A percentile compares a stretch with the other conserved stretches of the same genome.
Evolutionary conservation across 441 rosid species (phyloP).

Genomic region (Populus tomentosa): DNA sequence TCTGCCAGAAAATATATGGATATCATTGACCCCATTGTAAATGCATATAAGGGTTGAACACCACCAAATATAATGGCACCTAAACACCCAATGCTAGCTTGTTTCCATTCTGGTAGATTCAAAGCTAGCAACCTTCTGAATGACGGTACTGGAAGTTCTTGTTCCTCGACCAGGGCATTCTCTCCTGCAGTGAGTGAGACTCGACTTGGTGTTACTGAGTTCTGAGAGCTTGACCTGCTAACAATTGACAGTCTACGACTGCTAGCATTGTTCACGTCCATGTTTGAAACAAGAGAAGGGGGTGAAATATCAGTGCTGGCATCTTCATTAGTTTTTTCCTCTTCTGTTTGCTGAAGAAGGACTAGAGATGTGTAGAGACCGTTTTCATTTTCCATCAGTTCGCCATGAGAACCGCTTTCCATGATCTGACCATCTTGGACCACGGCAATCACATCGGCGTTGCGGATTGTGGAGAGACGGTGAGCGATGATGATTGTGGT

Average conservation of each 20-base stretch:
- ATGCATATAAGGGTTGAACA: constrained; percentile 59
- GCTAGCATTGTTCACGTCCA: constrained; percentile 33
- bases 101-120: constrained; percentile 81
- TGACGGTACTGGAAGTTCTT: constrained; percentile 34
- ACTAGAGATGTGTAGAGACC: constrained; percentile 55
- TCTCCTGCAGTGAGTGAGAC: neutral
- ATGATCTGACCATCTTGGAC: constrained; percentile 47
- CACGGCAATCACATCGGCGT: constrained; percentile 57
- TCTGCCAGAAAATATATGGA: constrained; percentile 55
- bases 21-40: constrained; percentile 58
- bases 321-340: constrained; percentile 16
- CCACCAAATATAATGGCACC: constrained; percentile 61
- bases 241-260: constrained; percentile 44
- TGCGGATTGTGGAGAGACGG: constrained; percentile 70
- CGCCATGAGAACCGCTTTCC: constrained; percentile 64
- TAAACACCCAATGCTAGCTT: constrained; percentile 48
- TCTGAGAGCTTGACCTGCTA: constrained; percentile 56
- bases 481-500: constrained; percentile 73
- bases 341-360: constrained; percentile 50
- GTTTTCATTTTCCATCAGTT: constrained; percentile 38
- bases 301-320: neutral
- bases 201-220: constrained; percentile 26
- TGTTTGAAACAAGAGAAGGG: constrained; percentile 21
- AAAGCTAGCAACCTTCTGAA: constrained; percentile 51
- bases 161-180: constrained; percentile 6